These are phyloP conservation scores for Epichloe gansuensis DNA, from an alignment of 2,329 filamentous ascomycete genomes.

Conservation along the genomic window DNA sequence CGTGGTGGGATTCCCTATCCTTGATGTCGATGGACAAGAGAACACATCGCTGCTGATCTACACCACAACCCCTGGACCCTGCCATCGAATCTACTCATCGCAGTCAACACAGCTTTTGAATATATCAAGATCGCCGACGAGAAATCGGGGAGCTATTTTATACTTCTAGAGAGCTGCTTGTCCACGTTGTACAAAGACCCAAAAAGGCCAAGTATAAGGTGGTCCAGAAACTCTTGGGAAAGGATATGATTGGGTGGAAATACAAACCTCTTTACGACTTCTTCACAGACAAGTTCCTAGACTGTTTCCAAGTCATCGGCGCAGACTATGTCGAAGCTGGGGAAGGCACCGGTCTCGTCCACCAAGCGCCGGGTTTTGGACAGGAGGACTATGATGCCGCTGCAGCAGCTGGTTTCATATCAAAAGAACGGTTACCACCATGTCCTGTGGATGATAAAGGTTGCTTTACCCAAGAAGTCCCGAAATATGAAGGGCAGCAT, in stretches of 20 bases:
- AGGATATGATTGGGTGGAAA: conserved; percentile 57
- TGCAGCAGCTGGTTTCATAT: conserved; percentile 52
- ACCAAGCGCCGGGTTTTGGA: conserved; percentile 64
- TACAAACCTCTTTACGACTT: conserved; percentile 64
- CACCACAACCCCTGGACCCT: conserved; percentile 76
- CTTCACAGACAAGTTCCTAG: conserved; percentile 59
- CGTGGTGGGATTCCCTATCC: conserved; percentile 57
- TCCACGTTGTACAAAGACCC: conserved; percentile 54
- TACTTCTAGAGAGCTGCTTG: conserved; percentile 55
- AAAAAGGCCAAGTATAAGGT: conserved; percentile 67
- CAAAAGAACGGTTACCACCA: conserved; percentile 48
- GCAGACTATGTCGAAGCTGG: conserved; percentile 61
- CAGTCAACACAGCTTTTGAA: conserved; percentile 64
- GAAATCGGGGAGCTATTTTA: conserved; percentile 52
- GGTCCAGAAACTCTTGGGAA: conserved; percentile 53
- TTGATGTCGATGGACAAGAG: conserved; percentile 48
- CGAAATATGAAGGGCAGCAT: conserved; percentile 14
- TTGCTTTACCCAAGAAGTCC: conserved; percentile 14
- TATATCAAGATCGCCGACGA: conserved; percentile 64
- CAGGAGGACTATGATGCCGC: conserved; percentile 66
- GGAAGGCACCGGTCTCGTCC: conserved; percentile 63
- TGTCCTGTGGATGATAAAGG: conserved; percentile 54
- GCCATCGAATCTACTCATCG: conserved; percentile 63
- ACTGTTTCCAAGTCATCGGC: conserved; percentile 54
- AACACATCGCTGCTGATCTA: conserved; percentile 40